Conservation (phyloP, 2,329 filamentous ascomycete species). For the Sclerotinia glacialis region DNA sequence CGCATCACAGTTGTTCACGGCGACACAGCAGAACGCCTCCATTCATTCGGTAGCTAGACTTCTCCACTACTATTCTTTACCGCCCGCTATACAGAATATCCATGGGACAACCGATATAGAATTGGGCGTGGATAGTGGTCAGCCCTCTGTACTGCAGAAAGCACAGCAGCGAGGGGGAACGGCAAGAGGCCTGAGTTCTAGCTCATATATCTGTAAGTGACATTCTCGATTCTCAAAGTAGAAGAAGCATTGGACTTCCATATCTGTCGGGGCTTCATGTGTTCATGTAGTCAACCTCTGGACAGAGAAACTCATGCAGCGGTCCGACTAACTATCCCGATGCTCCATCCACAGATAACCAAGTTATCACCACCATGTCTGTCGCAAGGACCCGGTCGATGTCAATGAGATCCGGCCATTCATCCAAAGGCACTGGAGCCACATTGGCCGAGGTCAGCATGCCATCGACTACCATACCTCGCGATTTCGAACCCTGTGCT, state of each 20-base stretch:
- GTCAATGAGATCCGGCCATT: conserved; percentile 57
- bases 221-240: conserved; percentile 24
- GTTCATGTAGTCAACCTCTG: conserved; percentile 31
- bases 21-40: conserved; percentile 28
- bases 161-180: conserved; percentile 35
- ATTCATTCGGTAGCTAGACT: conserved; percentile 28
- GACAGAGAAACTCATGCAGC: conserved; percentile 32
- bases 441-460: conserved; percentile 53
- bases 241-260: conserved; percentile 29
- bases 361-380: conserved; percentile 38
- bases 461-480: conserved; percentile 48
- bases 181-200: conserved; percentile 33
- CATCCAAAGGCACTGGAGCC: conserved; percentile 43
- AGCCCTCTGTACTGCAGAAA: conserved; percentile 39
- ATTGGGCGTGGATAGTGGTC: conserved; percentile 39
- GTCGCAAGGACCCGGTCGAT: conserved; percentile 56
- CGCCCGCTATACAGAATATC: conserved; percentile 33
- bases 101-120: conserved; percentile 38
- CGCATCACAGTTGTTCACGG: conserved; percentile 31
- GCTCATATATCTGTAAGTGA: conserved; percentile 34
- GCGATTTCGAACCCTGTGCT: conserved; percentile 79
- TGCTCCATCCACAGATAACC: conserved; percentile 25
- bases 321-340: conserved; percentile 36
- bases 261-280: conserved; percentile 24
- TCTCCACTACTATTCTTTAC: conserved; percentile 22